Conservation (phyloP, 371 early-diverging fungal species). For the Rhizopus delemar region DNA sequence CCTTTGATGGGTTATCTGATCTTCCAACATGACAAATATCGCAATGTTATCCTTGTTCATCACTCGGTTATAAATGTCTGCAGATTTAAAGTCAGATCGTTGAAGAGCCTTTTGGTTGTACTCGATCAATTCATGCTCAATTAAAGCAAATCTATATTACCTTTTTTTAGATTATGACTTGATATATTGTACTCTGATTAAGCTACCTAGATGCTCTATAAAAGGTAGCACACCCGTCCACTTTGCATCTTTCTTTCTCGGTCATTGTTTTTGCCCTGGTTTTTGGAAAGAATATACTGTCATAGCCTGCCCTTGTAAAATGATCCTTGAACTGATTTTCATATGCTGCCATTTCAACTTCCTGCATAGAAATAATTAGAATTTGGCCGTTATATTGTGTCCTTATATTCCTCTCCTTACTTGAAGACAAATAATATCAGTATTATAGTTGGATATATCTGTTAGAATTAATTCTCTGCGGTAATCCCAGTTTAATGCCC, state of each 20-base stretch:
- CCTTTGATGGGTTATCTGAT: conserved; percentile 67
- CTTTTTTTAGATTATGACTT: not conserved
- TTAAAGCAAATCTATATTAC: conserved; percentile 37
- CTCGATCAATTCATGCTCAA: conserved; percentile 85
- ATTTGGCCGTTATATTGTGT: not conserved
- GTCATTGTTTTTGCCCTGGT: conserved; percentile 91
- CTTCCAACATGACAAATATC: conserved; percentile 83
- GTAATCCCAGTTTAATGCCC: conserved; percentile 95
- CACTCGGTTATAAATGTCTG: conserved; percentile 92
- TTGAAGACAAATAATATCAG: conserved; percentile 97
- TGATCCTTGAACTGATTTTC: conserved; percentile 83
- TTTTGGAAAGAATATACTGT: conserved; percentile 93
- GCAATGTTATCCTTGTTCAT: conserved; percentile 98
- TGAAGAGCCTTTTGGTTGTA: conserved; percentile 93
- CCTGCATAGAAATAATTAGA: conserved; percentile 29
- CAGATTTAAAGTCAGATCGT: conserved; percentile 84
- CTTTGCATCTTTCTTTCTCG: conserved; percentile 82
- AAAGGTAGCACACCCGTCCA: conserved; percentile 99
- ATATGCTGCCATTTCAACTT: conserved; percentile 85
- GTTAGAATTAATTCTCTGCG: conserved; percentile 90
- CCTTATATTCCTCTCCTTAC: conserved; percentile 2
- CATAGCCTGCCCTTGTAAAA: conserved; percentile 80
- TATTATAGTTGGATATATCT: conserved; percentile 84
- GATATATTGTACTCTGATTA: too few species aligned
- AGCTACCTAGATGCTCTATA: conserved; percentile 81